Percentiles rank a stretch among this genome's conserved stretches.
These are phyloP conservation scores for Willaertia magna DNA, from an alignment of 208 protist species.

Conservation along the genomic window DNA sequence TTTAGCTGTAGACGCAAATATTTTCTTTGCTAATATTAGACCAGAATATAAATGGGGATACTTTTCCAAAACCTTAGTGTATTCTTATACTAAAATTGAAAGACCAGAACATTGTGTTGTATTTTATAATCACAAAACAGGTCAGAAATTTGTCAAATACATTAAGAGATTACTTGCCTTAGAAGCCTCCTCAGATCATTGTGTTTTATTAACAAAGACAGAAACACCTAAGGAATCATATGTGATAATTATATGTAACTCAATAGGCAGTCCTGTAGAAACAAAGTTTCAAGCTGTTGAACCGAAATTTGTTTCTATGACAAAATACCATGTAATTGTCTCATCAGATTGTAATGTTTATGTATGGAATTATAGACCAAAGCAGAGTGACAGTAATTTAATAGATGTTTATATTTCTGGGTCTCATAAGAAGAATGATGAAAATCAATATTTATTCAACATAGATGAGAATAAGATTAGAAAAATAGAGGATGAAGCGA, in stretches of 20 bases:
- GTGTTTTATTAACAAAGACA: constrained; percentile 63
- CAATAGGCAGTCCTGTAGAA: constrained; percentile 81
- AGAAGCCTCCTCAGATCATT: constrained; percentile 53
- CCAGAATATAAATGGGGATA: constrained; percentile 85
- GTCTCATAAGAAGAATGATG: constrained; percentile 23
- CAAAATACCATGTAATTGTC: constrained; percentile 69
- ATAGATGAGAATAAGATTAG: constrained; percentile 52
- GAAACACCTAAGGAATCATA: constrained; percentile 19
- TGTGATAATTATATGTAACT: constrained; percentile 51
- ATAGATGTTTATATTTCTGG: too few species aligned
- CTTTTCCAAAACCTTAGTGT: constrained; percentile 77
- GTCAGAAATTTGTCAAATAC: constrained; percentile 69
- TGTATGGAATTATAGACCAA: constrained; percentile 83
- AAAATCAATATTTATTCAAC: constrained; percentile 63
- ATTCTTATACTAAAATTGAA: constrained; percentile 67
- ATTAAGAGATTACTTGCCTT: constrained; percentile 65
- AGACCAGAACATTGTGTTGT: constrained; percentile 75
- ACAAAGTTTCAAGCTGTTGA: constrained; percentile 75
- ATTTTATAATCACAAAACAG: constrained; percentile 82
- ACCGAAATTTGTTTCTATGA: constrained; percentile 66
- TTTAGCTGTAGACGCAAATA: constrained; percentile 77
- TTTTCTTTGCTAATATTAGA: constrained; percentile 91
- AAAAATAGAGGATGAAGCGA: constrained; percentile 38
- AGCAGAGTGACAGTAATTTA: constrained; percentile 1
- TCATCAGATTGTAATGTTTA: constrained; percentile 72